A percentile compares a stretch with the other conserved stretches of the same genome.
These are phyloP conservation scores for Pleurotus citrinopileatus DNA, from an alignment of 768 basidiomycete genomes.

Conservation along the genomic window DNA sequence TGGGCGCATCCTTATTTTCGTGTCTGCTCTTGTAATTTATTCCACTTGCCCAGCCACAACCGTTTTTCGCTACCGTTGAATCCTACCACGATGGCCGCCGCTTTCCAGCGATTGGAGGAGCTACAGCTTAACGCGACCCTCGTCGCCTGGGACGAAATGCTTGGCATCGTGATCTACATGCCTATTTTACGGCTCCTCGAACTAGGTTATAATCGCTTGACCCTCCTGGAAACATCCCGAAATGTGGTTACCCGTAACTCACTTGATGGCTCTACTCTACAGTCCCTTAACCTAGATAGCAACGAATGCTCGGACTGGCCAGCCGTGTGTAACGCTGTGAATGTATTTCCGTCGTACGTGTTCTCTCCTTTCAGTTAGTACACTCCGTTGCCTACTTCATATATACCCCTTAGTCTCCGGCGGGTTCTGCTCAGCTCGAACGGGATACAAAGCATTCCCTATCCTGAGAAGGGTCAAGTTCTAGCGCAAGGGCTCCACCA, in stretches of 20 bases:
- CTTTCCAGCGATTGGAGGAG: conserved; percentile 56
- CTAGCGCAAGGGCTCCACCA: conserved; percentile 42
- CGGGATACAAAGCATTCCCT: conserved; percentile 47
- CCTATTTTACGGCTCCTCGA: conserved; percentile 55
- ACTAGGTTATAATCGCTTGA: conserved; percentile 67
- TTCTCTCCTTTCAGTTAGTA: conserved; percentile 14
- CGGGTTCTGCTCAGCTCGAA: conserved; percentile 70
- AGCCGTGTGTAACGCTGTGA: conserved; percentile 41
- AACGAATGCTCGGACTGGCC: conserved; percentile 63
- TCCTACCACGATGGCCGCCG: conserved; percentile 25
- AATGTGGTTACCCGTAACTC: conserved; percentile 16
- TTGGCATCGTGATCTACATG: conserved; percentile 47
- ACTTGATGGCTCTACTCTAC: conserved; percentile 30
- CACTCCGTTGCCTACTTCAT: conserved; percentile 12
- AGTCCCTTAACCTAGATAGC: conserved; percentile 65
- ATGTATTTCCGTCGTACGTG: conserved; percentile 44
- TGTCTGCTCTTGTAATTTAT: conserved; percentile 16
- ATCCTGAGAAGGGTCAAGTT: conserved; percentile 23
- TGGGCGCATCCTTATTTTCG: conserved; percentile 35
- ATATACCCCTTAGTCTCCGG: conserved; percentile 52
- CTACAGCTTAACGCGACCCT: conserved; percentile 75
- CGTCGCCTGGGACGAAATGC: conserved; percentile 69
- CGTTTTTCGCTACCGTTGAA: conserved; percentile 48
- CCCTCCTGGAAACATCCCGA: conserved; percentile 23
- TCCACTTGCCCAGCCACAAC: conserved; percentile 52